Percentiles rank a stretch among this genome's conserved stretches.
Evolutionary conservation across 2,329 filamentous ascomycete species (phyloP).

Genomic region (Biscogniauxia marginata): DNA sequence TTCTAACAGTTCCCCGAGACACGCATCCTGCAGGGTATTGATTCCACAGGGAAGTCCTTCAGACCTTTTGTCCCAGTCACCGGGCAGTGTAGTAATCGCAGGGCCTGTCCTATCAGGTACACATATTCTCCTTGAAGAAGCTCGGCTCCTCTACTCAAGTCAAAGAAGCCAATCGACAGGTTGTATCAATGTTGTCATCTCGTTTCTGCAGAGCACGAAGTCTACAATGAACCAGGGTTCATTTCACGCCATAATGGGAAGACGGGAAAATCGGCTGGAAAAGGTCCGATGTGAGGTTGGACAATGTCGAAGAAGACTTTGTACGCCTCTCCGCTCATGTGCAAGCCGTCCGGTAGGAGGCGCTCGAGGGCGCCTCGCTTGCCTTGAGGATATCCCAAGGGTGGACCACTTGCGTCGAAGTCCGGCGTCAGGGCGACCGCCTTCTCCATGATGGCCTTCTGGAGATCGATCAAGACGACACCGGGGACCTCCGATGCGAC

Average conservation of each 20-base stretch:
- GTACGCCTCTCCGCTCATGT: slow-evolving; percentile 55
- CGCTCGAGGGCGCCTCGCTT: slow-evolving; percentile 49
- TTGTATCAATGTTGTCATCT: not conserved
- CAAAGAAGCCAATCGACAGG: too few species aligned
- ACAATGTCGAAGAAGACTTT: slow-evolving; percentile 50
- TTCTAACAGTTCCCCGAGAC: not conserved
- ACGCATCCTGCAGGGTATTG: not conserved
- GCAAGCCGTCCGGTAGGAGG: slow-evolving; percentile 58
- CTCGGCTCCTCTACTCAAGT: not conserved
- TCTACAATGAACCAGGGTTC: slow-evolving; percentile 18
- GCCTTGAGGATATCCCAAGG: slow-evolving; percentile 50
- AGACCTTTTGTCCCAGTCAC: too few species aligned
- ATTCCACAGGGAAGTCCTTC: too few species aligned
- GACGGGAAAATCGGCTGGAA: slow-evolving; percentile 37
- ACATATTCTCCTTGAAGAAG: not conserved
- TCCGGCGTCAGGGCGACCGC: slow-evolving; percentile 57
- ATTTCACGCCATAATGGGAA: slow-evolving; percentile 48
- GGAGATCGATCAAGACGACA: slow-evolving; percentile 74
- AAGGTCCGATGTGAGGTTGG: slow-evolving; percentile 46
- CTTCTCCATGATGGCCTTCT: slow-evolving; percentile 72
- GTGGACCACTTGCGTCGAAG: slow-evolving; percentile 49
- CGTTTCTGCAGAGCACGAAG: not conserved
- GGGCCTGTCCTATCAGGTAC: too few species aligned
- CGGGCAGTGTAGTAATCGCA: too few species aligned
- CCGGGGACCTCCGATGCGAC: slow-evolving; percentile 68